phyloP scores from a whole-genome alignment of 1,284 basidiomycete genomes.

The Ganoderma lucidum region DNA sequence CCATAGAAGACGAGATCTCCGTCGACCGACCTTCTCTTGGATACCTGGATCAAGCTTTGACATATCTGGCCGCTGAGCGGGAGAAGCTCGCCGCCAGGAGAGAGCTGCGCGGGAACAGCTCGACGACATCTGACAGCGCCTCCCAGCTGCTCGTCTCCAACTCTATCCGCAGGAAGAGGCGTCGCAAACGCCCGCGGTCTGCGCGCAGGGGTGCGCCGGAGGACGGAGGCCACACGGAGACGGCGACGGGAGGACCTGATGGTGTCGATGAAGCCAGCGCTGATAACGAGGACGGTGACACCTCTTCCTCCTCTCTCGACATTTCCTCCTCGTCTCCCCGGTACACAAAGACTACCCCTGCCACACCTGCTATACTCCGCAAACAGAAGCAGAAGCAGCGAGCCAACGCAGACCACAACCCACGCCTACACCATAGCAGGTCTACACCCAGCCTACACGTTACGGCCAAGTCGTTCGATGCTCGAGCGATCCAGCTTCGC shows the following conservation, averaged over 20 bases:
- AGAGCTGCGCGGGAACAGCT: slow-evolving; percentile 44
- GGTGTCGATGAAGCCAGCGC: slow-evolving; percentile 33
- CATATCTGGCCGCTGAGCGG: slow-evolving; percentile 72
- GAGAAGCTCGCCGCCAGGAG: slow-evolving; percentile 56
- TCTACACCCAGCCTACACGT: slow-evolving; percentile 52
- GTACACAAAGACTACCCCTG: slow-evolving; percentile 48
- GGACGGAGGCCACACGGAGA: slow-evolving; percentile 28
- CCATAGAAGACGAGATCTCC: slow-evolving; percentile 37
- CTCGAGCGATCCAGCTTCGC: slow-evolving; percentile 59
- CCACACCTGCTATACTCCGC: slow-evolving; percentile 40
- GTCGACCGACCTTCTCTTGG: slow-evolving; percentile 63
- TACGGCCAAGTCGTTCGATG: slow-evolving; percentile 50
- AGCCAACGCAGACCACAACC: slow-evolving; percentile 26
- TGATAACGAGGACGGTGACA: slow-evolving; percentile 38
- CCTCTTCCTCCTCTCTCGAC: slow-evolving; percentile 34
- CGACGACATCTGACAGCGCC: slow-evolving; percentile 50
- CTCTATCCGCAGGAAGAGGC: slow-evolving; percentile 52
- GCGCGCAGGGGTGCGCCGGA: slow-evolving; percentile 36
- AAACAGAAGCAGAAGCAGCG: slow-evolving; percentile 38
- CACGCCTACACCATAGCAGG: slow-evolving; percentile 50
- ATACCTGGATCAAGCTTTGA: slow-evolving; percentile 67
- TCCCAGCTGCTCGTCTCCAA: slow-evolving; percentile 22
- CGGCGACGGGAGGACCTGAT: slow-evolving; percentile 25
- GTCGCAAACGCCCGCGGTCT: slow-evolving; percentile 52
- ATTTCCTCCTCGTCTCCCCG: slow-evolving; percentile 48